Evolutionary conservation across 2,329 filamentous ascomycete genomes (phyloP).

Genomic region (Lomentospora prolificans): DNA sequence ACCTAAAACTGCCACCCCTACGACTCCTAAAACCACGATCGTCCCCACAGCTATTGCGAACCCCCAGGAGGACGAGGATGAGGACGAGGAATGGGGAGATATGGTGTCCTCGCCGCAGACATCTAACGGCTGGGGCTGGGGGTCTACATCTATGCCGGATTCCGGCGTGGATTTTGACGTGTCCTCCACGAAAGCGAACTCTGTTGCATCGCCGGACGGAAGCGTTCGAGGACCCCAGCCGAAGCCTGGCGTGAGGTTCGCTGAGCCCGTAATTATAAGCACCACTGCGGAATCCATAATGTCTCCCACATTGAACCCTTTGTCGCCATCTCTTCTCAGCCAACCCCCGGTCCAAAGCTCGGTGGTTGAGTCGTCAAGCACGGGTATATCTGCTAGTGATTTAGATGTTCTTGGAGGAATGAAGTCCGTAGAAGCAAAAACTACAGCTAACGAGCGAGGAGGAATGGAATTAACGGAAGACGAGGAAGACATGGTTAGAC

Average conservation of each 20-base stretch:
- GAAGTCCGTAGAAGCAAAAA: neutral
- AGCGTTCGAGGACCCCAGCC: neutral
- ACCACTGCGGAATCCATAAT: neutral
- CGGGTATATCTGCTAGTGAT: neutral
- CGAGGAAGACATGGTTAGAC: neutral
- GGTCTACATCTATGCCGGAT: neutral
- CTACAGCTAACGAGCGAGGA: neutral
- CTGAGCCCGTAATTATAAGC: neutral
- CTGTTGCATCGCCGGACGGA: neutral
- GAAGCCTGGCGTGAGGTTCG: neutral
- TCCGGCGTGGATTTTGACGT: slow-evolving; percentile 2
- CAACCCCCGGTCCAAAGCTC: neutral
- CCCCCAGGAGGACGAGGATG: slow-evolving; percentile 25
- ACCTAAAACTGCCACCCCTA: neutral
- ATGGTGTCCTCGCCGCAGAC: slow-evolving; percentile 32
- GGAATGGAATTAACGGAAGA: neutral
- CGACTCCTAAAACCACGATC: slow-evolving; percentile 5
- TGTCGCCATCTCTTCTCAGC: neutral
- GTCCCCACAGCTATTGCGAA: no score
- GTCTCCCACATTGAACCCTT: neutral
- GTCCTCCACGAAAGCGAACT: neutral
- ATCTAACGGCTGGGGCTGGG: neutral
- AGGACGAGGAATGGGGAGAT: slow-evolving; percentile 52
- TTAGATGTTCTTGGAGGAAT: neutral
- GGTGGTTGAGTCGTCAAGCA: neutral